Percentiles rank a stretch among this genome's conserved stretches.
phyloP scores from a whole-genome alignment of 495 filamentous ascomycete species.

The Neurospora sp. region DNA sequence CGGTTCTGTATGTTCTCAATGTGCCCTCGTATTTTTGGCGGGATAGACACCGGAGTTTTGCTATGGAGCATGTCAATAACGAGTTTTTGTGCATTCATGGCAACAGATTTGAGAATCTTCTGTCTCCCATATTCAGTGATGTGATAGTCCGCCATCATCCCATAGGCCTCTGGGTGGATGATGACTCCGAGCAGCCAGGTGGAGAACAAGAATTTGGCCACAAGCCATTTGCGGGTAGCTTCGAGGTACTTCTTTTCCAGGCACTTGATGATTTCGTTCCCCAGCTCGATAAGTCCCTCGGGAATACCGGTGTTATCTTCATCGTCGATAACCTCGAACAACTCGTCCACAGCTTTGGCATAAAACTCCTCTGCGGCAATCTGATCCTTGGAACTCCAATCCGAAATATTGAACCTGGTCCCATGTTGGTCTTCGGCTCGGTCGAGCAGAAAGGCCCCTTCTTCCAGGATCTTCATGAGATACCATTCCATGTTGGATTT shows the following conservation, averaged over 20 bases:
- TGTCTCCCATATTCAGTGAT: slow-evolving; percentile 83
- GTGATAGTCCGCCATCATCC: slow-evolving; percentile 82
- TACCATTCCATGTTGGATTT: slow-evolving; percentile 84
- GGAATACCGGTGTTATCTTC: slow-evolving; percentile 74
- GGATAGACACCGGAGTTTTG: slow-evolving; percentile 51
- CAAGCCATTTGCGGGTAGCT: slow-evolving; percentile 65
- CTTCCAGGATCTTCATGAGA: slow-evolving; percentile 85
- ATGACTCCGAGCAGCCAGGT: slow-evolving; percentile 76
- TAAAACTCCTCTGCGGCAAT: slow-evolving; percentile 87
- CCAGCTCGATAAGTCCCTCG: slow-evolving; percentile 68
- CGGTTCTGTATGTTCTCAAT: slow-evolving; percentile 66
- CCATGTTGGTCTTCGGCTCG: slow-evolving; percentile 58
- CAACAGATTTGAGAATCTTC: slow-evolving; percentile 77
- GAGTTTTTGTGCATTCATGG: slow-evolving; percentile 62
- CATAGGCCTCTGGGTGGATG: slow-evolving; percentile 81
- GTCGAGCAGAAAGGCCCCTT: slow-evolving; percentile 83
- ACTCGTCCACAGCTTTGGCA: slow-evolving; percentile 61
- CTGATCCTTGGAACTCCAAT: slow-evolving; percentile 54
- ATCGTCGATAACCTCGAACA: slow-evolving; percentile 82
- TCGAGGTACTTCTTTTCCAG: slow-evolving; percentile 62
- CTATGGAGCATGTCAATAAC: slow-evolving; percentile 53
- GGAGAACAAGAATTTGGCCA: slow-evolving; percentile 86
- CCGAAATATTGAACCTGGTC: slow-evolving; percentile 54
- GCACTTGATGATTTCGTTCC: slow-evolving; percentile 69
- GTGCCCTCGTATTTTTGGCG: slow-evolving; percentile 56